Percentiles rank a stretch among this genome's conserved stretches.
Conservation (phyloP, 306 rosid species). For the Begonia fuchsioides region DNA sequence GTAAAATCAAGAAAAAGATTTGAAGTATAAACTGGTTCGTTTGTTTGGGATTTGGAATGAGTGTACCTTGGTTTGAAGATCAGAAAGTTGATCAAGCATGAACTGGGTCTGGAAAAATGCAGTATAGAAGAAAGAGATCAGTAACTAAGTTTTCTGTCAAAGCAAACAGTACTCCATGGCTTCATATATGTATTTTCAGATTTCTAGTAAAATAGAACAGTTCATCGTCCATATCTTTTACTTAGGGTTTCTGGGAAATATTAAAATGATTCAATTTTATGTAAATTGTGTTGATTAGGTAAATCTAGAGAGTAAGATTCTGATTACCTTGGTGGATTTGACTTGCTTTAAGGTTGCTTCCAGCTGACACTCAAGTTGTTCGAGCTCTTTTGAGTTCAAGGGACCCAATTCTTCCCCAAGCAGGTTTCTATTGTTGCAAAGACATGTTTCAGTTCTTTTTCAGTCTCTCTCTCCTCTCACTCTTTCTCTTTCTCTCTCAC, state of each 20-base stretch:
- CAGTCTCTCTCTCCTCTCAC: too few species aligned
- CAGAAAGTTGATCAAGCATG: slow-evolving; percentile 89
- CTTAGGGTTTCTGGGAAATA: background rate
- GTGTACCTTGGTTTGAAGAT: slow-evolving; percentile 78
- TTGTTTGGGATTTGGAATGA: too few species aligned
- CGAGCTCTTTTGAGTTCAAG: slow-evolving; percentile 72
- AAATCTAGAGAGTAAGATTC: background rate
- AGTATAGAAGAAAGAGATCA: too few species aligned
- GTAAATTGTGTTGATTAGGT: background rate
- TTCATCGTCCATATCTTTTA: too few species aligned
- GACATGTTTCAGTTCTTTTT: too few species aligned
- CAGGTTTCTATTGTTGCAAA: slow-evolving; percentile 42
- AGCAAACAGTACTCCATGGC: background rate
- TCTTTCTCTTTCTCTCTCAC: too few species aligned
- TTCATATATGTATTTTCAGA: background rate
- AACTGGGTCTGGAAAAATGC: slow-evolving; percentile 54
- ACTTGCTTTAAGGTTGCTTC: slow-evolving; percentile 83
- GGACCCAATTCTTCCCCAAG: slow-evolving; percentile 95
- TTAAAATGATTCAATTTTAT: background rate
- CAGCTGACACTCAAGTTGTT: slow-evolving; percentile 88
- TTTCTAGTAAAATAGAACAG: too few species aligned
- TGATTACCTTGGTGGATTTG: slow-evolving; percentile 66
- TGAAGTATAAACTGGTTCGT: too few species aligned
- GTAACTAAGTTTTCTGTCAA: background rate
- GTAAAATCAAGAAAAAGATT: slow-evolving; percentile 9